Base-by-base conservation (phyloP, 371 early-diverging fungal genomes). In the Actinomucor elegans region DNA sequence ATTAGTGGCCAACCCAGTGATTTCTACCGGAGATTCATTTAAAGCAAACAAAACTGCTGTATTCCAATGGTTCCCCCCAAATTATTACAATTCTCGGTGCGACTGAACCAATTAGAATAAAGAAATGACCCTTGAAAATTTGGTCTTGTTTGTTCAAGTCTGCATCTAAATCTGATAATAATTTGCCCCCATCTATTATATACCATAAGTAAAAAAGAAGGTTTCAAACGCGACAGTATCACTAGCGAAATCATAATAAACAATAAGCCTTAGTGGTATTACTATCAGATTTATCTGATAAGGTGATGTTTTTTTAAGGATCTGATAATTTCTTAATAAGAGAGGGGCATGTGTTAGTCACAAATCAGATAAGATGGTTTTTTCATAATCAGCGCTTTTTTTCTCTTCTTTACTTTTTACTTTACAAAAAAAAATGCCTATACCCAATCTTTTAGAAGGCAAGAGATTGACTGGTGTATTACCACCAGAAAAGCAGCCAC, bases 381-480 rank as follows among this genome's bases (percentile, higher is more conserved):
- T 41, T 21, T 28, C 15, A 37, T 38, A 28, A n/a, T 37, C 23
- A 14, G 2, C 5, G 12, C 26, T 27, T 49, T 37, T 36, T 14
- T 26, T 48, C 35, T 35, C 35, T 48, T 48, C 11, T 40, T 26
- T 18, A 28, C 24, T 44, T 41, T 28, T 17, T 37, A 20, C 28
- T 28, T 26, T 24, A n/a, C 12, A 15, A 48, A 21, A 36, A 6
- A 34, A 32, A 4, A 46, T 57, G 51, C 47, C 52, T 44, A 49
- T 52, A 54, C 50, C 55, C 49, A 60, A 45, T 44, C 38, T 60
- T 35, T 50, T 68, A 56, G 69, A 69, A 45, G 75, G 75, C 18
- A 68, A 60, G 34, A 42, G 35, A 29, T 45, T 75, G 10, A 66
- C 71, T 36, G 75, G 75, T 31, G 71, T 75, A 2, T 31, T 66